phyloP scores from a whole-genome alignment of 768 basidiomycete species.

The Boletus sensibilis region DNA sequence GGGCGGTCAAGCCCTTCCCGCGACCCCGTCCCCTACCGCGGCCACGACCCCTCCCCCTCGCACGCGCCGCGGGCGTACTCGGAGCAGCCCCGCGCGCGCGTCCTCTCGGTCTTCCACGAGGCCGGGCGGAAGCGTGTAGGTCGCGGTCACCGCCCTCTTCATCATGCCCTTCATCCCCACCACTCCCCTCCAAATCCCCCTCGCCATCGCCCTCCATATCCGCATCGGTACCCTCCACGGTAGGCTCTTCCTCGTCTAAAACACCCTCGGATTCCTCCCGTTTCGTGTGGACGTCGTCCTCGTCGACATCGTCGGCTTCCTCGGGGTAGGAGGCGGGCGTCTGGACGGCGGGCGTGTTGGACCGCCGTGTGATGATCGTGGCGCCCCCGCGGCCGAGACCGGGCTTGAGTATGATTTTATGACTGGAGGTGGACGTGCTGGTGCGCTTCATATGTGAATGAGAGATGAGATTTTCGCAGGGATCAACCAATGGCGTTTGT shows the following conservation, averaged over 20 bases:
- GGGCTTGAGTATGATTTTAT: conserved; percentile 44
- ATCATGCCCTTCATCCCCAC: conserved; percentile 30
- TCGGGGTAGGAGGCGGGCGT: conserved; percentile 19
- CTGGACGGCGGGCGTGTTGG: conserved; percentile 21
- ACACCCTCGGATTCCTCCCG: conserved; percentile 32
- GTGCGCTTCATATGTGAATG: conserved; percentile 22
- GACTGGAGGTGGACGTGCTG: conserved; percentile 21
- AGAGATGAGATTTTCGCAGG: neutral
- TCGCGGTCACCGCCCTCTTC: conserved; percentile 38
- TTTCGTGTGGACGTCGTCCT: conserved; percentile 28
- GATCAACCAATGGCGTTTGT: neutral
- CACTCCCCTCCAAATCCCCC: conserved; percentile 33
- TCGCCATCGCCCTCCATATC: conserved; percentile 30
- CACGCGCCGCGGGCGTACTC: conserved; percentile 33
- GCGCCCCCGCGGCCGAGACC: conserved; percentile 31
- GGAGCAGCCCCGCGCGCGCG: conserved; percentile 34
- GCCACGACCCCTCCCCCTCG: conserved; percentile 37
- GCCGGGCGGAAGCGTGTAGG: conserved; percentile 30
- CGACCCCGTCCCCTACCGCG: conserved; percentile 43
- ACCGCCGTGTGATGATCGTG: conserved; percentile 27
- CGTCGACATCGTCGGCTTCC: conserved; percentile 23
- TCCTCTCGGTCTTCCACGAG: conserved; percentile 40
- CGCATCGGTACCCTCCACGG: conserved; percentile 25
- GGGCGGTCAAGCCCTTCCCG: conserved; percentile 32
- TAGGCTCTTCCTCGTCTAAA: conserved; percentile 33